phyloP scores from a whole-genome alignment of 371 early-diverging fungal species.

The Dinochytrium kinnereticum region DNA sequence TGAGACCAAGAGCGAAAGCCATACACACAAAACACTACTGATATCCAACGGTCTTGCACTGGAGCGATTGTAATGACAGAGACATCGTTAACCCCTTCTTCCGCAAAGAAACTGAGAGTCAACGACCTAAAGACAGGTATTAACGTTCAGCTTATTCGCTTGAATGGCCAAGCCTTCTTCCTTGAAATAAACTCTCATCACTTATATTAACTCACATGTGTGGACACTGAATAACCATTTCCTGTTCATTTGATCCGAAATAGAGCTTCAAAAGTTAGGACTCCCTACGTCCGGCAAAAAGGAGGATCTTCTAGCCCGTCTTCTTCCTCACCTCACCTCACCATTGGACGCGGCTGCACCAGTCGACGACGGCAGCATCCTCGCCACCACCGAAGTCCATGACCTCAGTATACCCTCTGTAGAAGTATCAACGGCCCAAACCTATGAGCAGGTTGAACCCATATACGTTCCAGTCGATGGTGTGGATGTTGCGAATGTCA shows the following conservation, averaged over 20 bases:
- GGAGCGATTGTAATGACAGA: not conserved
- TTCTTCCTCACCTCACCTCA: not conserved
- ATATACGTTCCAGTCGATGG: too few relatives aligned
- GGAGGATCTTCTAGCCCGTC: not conserved
- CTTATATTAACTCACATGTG: not conserved
- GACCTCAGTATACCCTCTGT: too few relatives aligned
- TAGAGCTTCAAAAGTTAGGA: conserved; percentile 18
- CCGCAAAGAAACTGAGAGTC: conserved; percentile 14
- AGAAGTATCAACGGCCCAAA: too few relatives aligned
- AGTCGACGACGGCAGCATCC: too few relatives aligned
- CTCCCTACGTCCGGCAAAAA: conserved; percentile 10
- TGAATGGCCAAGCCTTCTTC: not conserved
- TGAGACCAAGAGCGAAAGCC: too few relatives aligned
- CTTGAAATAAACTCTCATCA: not conserved
- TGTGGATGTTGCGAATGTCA: too few relatives aligned
- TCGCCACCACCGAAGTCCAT: too few relatives aligned
- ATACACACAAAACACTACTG: too few relatives aligned
- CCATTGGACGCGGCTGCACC: not conserved
- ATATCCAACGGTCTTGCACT: too few relatives aligned
- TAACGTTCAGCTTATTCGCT: not conserved
- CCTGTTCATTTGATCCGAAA: not conserved
- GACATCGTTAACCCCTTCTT: not conserved
- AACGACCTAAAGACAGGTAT: conserved; percentile 1
- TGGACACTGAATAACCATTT: not conserved
- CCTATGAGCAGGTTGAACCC: too few relatives aligned